Base-by-base conservation (phyloP, 1,284 basidiomycete species). In the Neonothopanus nambi region DNA sequence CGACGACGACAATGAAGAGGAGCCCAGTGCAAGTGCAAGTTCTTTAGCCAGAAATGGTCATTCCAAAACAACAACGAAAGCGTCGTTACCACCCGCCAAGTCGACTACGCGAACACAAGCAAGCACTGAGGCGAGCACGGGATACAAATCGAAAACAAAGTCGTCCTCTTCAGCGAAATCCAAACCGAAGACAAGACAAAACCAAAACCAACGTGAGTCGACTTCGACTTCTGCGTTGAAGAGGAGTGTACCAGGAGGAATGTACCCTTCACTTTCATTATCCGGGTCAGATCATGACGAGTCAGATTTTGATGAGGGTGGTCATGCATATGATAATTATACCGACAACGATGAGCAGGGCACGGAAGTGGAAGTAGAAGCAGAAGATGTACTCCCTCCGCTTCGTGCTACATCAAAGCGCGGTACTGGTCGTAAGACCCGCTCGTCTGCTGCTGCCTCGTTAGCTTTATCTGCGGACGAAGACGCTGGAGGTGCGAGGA, bases 211-310 rank as follows among this genome's bases (percentile, higher is more conserved):
- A 44, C 51, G 49, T 38, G 57, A 40, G 26, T 63, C 51, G 37
- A 64, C 59, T 57, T 61, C 59, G 53, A 51, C 61, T 23, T n/a
- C 53, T 52, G 65, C 71, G 48, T 56, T 69, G 15, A 64, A 59
- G 44, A 73, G 72, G 53, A 79, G 72, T 61, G 69, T 87, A 48
- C 84, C 85, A 2, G 85, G 85, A 1, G 70, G 75, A 4, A 67
- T 86, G 51, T 74, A 80, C 15, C 30, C 30, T 33, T 33, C 30
- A 11, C 30, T 33, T 33, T 33, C 30, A 9, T 33, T 33, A 5
- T 33, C 30, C 13, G 30, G 30, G 8, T 33, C 30, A 33, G 75
- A 75, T 26, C 70, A 75, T 3, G 65, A 69, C 11, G 67, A 65
- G n/a, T n/a, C n/a, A 11, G 64, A 64, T 6, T 63, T 65, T 13